These are phyloP conservation scores for Wickerhamomyces pijperi DNA, from an alignment of 805 yeast species.

Conservation along the genomic window DNA sequence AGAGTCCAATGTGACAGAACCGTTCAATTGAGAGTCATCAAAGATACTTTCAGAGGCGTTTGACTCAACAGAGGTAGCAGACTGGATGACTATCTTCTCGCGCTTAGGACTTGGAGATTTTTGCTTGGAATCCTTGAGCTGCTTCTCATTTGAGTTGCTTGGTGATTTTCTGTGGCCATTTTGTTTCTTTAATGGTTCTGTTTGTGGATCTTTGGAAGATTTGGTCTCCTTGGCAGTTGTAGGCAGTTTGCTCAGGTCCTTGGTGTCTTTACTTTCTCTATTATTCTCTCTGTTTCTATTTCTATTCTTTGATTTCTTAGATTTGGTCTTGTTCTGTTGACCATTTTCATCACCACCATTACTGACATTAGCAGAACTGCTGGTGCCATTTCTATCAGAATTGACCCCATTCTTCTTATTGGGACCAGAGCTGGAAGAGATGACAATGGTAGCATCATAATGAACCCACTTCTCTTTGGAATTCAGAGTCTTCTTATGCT, in stretches of 20 bases:
- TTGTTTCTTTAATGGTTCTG: neutral
- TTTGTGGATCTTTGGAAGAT: too few species aligned
- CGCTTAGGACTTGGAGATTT: too few species aligned
- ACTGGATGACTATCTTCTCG: neutral
- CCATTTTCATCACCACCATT: too few species aligned
- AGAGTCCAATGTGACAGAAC: neutral
- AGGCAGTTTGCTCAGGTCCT: neutral
- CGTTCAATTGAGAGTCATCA: neutral
- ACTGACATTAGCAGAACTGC: too few species aligned
- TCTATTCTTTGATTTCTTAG: neutral
- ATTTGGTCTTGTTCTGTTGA: neutral
- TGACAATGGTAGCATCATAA: conserved; percentile 41
- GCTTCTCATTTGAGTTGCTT: too few species aligned
- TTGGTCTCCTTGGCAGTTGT: too few species aligned
- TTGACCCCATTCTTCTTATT: conserved; percentile 2
- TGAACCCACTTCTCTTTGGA: conserved; percentile 60
- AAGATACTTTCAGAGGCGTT: neutral
- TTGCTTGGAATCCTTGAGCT: too few species aligned
- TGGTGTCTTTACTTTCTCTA: neutral
- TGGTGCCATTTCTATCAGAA: too few species aligned
- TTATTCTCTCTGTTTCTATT: neutral
- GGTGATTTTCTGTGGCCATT: too few species aligned
- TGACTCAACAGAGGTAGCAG: neutral
- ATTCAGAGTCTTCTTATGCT: neutral
- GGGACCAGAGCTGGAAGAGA: conserved; percentile 11